Conservation (phyloP, 108 stramenopile genomes). For the Nannochloropsis oceanica region DNA sequence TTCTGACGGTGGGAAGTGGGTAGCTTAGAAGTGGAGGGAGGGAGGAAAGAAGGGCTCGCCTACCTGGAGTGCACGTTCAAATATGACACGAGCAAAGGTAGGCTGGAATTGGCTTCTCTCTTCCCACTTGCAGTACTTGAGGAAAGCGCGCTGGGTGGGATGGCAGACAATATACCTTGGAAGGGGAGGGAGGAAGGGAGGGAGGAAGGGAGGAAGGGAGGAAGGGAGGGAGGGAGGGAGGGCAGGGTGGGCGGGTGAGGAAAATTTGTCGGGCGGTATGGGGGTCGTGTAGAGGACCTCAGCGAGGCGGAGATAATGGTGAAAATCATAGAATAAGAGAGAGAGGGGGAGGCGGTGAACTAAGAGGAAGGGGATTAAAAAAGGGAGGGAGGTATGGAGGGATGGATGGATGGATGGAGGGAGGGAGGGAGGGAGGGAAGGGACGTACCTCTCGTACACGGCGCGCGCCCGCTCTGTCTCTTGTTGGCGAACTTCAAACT, state of each 20-base stretch:
- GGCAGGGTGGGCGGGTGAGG: too few species aligned
- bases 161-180: constrained; percentile 74
- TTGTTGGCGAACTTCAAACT: constrained; percentile 80
- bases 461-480: constrained; percentile 39
- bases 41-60: background rate
- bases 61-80: constrained; percentile 71
- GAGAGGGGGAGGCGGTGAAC: too few species aligned
- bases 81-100: constrained; percentile 73
- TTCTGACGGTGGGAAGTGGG: background rate
- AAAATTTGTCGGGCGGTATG: too few species aligned
- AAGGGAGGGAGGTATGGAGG: too few species aligned
- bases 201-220: background rate
- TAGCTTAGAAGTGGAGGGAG: background rate
- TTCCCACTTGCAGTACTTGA: constrained; percentile 96
- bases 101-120: constrained; percentile 73
- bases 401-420: too few species aligned
- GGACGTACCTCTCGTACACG: too few species aligned
- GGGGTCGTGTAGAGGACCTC: too few species aligned
- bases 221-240: too few species aligned
- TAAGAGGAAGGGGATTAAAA: too few species aligned
- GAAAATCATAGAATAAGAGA: too few species aligned
- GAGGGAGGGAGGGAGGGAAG: too few species aligned
- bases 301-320: too few species aligned
- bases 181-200: background rate
- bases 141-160: constrained; percentile 63